A percentile compares a stretch with the other conserved stretches of the same genome.
phyloP scores from a whole-genome alignment of 2,329 filamentous ascomycete species.

The Cryphonectria radicalis region DNA sequence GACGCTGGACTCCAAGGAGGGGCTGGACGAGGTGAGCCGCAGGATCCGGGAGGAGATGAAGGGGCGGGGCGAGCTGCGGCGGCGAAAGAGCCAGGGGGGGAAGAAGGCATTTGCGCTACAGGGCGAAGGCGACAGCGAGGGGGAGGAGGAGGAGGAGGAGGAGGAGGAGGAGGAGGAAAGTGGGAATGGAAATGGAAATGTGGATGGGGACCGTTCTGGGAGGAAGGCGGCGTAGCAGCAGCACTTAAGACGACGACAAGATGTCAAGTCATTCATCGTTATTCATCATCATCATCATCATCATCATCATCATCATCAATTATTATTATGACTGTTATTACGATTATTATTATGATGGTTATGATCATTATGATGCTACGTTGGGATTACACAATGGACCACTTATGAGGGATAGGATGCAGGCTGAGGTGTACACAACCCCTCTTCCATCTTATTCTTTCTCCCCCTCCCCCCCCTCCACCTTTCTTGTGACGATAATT shows the following conservation, averaged over 20 bases:
- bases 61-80: slow-evolving; percentile 67
- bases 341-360: no score
- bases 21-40: slow-evolving; percentile 80
- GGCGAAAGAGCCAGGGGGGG: slow-evolving; percentile 53
- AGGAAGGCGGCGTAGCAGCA: slow-evolving; percentile 41
- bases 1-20: slow-evolving; percentile 66
- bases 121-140: slow-evolving; percentile 44
- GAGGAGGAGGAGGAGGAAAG: background rate
- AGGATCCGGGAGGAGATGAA: slow-evolving; percentile 86
- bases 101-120: slow-evolving; percentile 44
- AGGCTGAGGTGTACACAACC: no score
- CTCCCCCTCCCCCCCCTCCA: no score
- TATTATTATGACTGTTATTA: background rate
- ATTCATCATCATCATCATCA: background rate
- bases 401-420: background rate
- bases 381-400: background rate
- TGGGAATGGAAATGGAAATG: background rate
- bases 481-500: background rate
- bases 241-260: background rate
- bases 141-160: no score
- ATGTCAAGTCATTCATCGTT: background rate
- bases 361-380: background rate
- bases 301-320: background rate
- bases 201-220: slow-evolving; percentile 35
- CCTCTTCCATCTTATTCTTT: no score